Evolutionary conservation across 1,139 yeast species (phyloP).

Genomic region (Sugiyamaella paludigena): DNA sequence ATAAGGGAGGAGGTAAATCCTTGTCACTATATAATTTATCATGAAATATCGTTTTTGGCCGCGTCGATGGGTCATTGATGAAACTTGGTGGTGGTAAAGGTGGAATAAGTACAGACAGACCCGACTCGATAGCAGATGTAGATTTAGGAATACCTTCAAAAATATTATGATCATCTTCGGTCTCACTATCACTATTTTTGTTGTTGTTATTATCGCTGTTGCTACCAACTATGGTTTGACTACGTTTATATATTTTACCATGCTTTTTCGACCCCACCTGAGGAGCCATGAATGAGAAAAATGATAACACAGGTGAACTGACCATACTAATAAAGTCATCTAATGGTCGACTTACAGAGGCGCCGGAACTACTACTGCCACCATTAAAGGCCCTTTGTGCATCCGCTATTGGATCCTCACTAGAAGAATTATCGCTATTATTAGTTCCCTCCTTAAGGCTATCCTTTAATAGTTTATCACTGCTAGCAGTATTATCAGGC

Average conservation of each 20-base stretch:
- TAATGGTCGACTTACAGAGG: constrained; percentile 9
- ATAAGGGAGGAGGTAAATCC: constrained; percentile 56
- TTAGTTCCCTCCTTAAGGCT: constrained; percentile 3
- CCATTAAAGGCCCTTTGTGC: not conserved
- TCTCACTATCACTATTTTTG: constrained; percentile 27
- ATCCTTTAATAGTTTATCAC: constrained; percentile 1
- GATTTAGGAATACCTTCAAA: constrained; percentile 51
- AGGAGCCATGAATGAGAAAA: constrained; percentile 36
- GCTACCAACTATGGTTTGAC: constrained; percentile 34
- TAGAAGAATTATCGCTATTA: not conserved
- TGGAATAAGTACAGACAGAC: constrained; percentile 76
- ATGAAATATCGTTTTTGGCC: constrained; percentile 66
- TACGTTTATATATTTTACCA: constrained; percentile 35
- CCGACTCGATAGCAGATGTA: constrained; percentile 79
- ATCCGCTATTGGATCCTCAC: not conserved
- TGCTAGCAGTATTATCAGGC: not conserved
- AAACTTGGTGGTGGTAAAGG: constrained; percentile 75
- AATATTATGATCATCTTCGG: constrained; percentile 21
- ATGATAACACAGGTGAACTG: constrained; percentile 25
- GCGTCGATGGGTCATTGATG: constrained; percentile 59
- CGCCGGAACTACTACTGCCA: not conserved
- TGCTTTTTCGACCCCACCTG: constrained; percentile 33
- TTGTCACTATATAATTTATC: constrained; percentile 69
- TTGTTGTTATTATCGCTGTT: constrained; percentile 23
- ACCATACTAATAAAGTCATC: constrained; percentile 10